Evolutionary conservation across 345 rosid species (phyloP).

Genomic region (Mallotus nudiflorus): DNA sequence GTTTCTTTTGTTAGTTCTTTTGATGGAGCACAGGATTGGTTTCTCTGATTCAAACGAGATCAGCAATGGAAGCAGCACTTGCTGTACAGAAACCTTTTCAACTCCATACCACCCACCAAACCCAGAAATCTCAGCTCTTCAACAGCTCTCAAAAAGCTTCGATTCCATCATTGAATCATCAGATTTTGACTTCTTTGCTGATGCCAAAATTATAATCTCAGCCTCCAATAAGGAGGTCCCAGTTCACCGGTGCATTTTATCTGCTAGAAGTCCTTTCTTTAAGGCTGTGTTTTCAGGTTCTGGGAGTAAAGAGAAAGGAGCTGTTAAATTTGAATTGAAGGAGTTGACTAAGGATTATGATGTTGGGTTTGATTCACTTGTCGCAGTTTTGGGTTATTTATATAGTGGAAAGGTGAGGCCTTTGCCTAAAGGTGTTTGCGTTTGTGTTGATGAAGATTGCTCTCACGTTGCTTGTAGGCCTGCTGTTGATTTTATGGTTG

Average conservation of each 20-base stretch:
- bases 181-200: slow-evolving; percentile 55
- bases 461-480: slow-evolving; percentile 75
- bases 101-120: slow-evolving; percentile 1
- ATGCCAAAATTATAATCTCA: slow-evolving; percentile 57
- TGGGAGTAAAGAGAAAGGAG: slow-evolving; percentile 26
- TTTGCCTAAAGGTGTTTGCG: slow-evolving; percentile 44
- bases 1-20: neutral
- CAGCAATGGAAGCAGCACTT: slow-evolving; percentile 57
- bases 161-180: slow-evolving; percentile 53
- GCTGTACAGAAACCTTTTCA: slow-evolving; percentile 31
- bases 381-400: slow-evolving; percentile 55
- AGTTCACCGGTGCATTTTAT: slow-evolving; percentile 80
- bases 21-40: slow-evolving; percentile 47
- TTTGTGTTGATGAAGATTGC: slow-evolving; percentile 69
- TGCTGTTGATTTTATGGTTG: slow-evolving; percentile 58
- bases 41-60: slow-evolving; percentile 68
- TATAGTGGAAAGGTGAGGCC: slow-evolving; percentile 69
- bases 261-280: slow-evolving; percentile 61
- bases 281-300: slow-evolving; percentile 44
- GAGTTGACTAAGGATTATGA: slow-evolving; percentile 57
- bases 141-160: slow-evolving; percentile 54
- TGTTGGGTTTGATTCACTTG: slow-evolving; percentile 55
- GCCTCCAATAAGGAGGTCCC: slow-evolving; percentile 47
- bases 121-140: slow-evolving; percentile 48
- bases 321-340: slow-evolving; percentile 49